Evolutionary conservation across 352 stramenopile genomes (phyloP), one percentile per base, ranked within the genome.

Genomic region (Saprolegnia parasitica): DNA sequence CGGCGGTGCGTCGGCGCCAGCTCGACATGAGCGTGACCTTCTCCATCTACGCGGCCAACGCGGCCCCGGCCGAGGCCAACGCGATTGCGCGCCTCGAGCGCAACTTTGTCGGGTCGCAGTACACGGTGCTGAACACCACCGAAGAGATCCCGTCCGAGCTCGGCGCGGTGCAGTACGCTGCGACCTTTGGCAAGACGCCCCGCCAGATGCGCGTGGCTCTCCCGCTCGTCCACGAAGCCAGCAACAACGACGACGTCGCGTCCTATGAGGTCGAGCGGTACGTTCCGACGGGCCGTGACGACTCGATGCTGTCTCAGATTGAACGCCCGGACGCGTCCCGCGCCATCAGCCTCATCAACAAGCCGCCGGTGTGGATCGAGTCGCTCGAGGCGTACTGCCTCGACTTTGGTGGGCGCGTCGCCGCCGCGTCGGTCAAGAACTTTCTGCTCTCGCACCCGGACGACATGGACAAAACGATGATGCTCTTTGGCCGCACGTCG

Each of bases 1-100:
- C 86, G 15, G 86, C 86, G 0, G 83, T 91, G 55, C 83, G 86
- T 50, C 83, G 84, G 55, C 83, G 86, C 29, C 86, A 93, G 77
- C 91, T 91, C 73, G 86, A 93, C 76, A 93, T 93, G 86, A 91
- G 83, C 61, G 85, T 93, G 63, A 93, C 80, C 60, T 93, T 93
- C 61, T 75, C 84, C 57, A 91, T 93, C 66, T 87, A 78, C 70
- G 37, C 87, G 29, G 80, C 81, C 26, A 86, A 77, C 29, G 87
- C 87, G 56, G 24, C 86, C 16, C 39, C 54, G 21, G 35, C 63
- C 63, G 75, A 88, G 35, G 23, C 35, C 40, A 71, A 54, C 55
- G 72, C 71, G 6, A 81, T 93, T 42, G 86, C 82, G 20, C 75
- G 86, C 29, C 73, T 93, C n/a, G 86, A 93, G 72, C 91, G 91